Conservation (phyloP, 495 filamentous ascomycete species). For the Geoglossum glabrum region DNA sequence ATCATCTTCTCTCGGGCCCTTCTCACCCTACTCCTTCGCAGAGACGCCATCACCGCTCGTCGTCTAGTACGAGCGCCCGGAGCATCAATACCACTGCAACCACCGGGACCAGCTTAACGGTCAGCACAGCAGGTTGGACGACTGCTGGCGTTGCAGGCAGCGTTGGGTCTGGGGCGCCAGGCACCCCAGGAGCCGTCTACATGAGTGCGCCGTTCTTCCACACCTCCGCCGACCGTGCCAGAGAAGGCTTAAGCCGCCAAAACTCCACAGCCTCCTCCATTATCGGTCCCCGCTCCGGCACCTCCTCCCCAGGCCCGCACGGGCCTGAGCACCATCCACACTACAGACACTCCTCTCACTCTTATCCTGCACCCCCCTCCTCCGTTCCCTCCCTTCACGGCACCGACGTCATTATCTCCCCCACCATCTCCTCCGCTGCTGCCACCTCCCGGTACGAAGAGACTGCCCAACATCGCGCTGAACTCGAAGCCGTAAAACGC, state of each 20-base stretch:
- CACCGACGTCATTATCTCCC: background rate
- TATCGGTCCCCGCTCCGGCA: constrained; percentile 39
- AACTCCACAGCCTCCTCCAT: constrained; percentile 33
- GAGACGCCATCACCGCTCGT: constrained; percentile 3
- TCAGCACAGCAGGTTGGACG: background rate
- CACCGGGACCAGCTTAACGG: background rate
- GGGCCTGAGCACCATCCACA: background rate
- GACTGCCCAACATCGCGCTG: background rate
- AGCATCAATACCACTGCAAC: background rate
- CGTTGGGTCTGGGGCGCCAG: background rate
- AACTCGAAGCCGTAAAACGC: constrained; percentile 2
- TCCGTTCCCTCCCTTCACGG: background rate
- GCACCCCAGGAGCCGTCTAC: background rate
- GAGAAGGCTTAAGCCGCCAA: constrained; percentile 3
- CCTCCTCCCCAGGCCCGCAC: constrained; percentile 33
- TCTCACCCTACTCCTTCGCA: background rate
- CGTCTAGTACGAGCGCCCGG: constrained; percentile 1
- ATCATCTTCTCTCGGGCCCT: constrained; percentile 2
- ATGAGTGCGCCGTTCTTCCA: background rate
- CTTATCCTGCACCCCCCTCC: background rate
- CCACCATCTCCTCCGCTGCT: background rate
- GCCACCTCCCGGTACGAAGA: background rate
- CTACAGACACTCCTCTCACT: background rate
- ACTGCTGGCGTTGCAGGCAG: background rate
- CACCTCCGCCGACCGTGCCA: background rate